Percentiles rank a stretch among this genome's conserved stretches.
Conservation (phyloP, 306 rosid genomes). For the Trifolium pratense region DNA sequence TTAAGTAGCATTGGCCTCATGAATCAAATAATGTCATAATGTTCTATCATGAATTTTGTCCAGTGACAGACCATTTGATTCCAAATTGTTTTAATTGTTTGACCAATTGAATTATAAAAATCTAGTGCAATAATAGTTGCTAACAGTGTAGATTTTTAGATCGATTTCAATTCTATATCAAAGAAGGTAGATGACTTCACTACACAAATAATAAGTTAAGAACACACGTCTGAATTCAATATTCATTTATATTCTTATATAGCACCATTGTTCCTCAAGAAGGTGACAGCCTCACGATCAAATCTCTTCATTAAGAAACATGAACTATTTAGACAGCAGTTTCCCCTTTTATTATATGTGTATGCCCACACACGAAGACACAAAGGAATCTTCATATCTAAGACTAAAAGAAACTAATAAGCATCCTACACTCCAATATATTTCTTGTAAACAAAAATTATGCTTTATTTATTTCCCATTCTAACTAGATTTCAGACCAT, state of each 20-base stretch:
- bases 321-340: no score
- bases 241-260: no score
- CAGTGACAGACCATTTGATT: background rate
- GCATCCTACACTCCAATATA: conserved; percentile 4
- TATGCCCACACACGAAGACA: background rate
- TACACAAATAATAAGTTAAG: conserved; percentile 9
- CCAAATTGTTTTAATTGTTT: conserved; percentile 1
- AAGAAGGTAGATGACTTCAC: conserved; percentile 23
- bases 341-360: no score
- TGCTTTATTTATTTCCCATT: background rate
- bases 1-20: background rate
- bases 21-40: conserved; percentile 2
- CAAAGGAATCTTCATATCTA: background rate
- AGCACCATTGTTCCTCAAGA: no score
- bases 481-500: conserved; percentile 21
- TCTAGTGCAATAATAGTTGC: conserved; percentile 10
- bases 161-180: conserved; percentile 3
- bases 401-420: conserved; percentile 15
- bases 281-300: no score
- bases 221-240: background rate
- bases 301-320: no score
- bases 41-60: conserved; percentile 13
- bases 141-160: conserved; percentile 18
- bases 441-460: conserved; percentile 9
- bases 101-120: conserved; percentile 20